phyloP scores from a whole-genome alignment of 768 basidiomycete genomes.

The Holtermanniella nyarrowii region DNA sequence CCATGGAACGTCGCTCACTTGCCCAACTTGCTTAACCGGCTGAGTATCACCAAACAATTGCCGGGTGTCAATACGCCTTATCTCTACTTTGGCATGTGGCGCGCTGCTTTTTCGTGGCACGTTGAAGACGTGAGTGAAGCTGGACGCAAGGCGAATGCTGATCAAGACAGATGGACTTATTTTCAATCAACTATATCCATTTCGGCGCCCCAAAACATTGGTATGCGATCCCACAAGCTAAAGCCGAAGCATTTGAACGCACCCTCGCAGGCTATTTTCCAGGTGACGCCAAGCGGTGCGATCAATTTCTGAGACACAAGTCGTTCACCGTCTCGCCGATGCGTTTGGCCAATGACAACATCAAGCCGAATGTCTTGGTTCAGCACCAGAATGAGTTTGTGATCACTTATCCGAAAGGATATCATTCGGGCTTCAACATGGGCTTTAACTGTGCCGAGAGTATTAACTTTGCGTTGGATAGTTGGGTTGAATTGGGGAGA shows the following conservation, averaged over 20 bases:
- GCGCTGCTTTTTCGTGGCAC: conserved; percentile 97
- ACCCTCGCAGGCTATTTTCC: conserved; percentile 90
- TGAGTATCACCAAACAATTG: conserved; percentile 57
- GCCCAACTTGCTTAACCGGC: conserved; percentile 70
- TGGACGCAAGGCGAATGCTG: not conserved
- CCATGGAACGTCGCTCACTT: conserved; percentile 92
- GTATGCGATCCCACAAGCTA: conserved; percentile 88
- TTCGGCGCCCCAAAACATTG: conserved; percentile 91
- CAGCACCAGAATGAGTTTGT: conserved; percentile 94
- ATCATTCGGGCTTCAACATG: conserved; percentile 93
- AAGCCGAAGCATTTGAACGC: conserved; percentile 70
- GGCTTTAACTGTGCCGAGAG: conserved; percentile 95
- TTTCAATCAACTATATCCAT: conserved; percentile 98
- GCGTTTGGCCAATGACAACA: conserved; percentile 65
- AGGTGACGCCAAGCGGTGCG: conserved; percentile 68
- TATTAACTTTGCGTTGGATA: conserved; percentile 90
- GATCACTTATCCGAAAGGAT: conserved; percentile 86
- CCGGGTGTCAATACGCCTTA: conserved; percentile 97
- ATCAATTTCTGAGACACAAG: conserved; percentile 93
- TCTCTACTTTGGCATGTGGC: conserved; percentile 99
- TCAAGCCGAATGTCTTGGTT: conserved; percentile 72
- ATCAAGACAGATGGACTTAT: conserved; percentile 66
- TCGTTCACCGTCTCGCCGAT: conserved; percentile 86
- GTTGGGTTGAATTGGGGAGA: conserved; percentile 82
- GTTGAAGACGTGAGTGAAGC: conserved; percentile 62